Percentiles rank a stretch among this genome's conserved stretches.
Evolutionary conservation across 176 grass and related monocot species (phyloP).

Genomic region (Carex parvula): DNA sequence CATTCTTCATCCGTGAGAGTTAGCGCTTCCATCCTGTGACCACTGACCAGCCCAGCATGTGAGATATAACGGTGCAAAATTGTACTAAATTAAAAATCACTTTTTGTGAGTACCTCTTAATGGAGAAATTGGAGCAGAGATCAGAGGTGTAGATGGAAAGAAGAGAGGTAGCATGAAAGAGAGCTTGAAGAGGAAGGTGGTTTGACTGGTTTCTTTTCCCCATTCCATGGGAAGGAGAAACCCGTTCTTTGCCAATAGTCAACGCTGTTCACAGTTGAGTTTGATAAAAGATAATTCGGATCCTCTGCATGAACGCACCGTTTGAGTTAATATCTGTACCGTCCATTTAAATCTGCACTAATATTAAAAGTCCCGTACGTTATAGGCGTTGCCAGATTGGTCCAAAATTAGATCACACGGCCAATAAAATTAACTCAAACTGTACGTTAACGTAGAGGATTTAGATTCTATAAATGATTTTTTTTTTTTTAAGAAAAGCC

Average conservation of each 20-base stretch:
- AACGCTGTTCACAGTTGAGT: background rate
- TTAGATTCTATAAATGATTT: too few relatives aligned
- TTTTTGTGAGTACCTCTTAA: conserved; percentile 14
- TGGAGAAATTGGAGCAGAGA: background rate
- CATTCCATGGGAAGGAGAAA: conserved; percentile 4
- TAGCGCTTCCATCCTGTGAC: conserved; percentile 13
- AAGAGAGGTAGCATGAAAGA: conserved; percentile 18
- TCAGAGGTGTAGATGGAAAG: background rate
- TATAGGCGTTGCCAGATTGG: too few relatives aligned
- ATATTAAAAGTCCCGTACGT: too few relatives aligned
- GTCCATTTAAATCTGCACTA: too few relatives aligned
- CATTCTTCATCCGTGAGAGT: conserved; percentile 29
- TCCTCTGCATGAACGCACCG: too few relatives aligned
- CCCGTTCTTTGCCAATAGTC: background rate
- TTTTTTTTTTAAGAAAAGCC: too few relatives aligned
- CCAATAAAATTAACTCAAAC: too few relatives aligned
- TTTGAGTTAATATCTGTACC: too few relatives aligned
- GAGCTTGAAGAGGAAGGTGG: conserved; percentile 1
- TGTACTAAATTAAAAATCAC: background rate
- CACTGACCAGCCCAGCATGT: conserved; percentile 2
- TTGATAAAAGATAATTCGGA: too few relatives aligned
- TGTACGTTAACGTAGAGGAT: too few relatives aligned
- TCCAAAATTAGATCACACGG: too few relatives aligned
- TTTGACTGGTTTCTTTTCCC: background rate
- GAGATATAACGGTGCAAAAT: background rate